phyloP scores from a whole-genome alignment of 192 early-diverging fungal species.

The Backusella tarrabulga region DNA sequence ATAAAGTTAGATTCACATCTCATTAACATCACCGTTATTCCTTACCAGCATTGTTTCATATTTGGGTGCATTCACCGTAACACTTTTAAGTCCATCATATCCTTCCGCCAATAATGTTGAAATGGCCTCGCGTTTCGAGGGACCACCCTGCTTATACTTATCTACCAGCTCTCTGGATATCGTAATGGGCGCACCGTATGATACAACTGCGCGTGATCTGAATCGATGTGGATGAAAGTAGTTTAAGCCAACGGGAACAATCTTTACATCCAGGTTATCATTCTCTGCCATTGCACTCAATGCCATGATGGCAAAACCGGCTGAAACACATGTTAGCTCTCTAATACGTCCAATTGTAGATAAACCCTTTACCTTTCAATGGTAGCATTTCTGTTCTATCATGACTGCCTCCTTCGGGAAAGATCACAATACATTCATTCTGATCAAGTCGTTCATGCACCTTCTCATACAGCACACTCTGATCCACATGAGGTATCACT shows the following conservation, averaged over 20 bases:
- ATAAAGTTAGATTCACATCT: not conserved
- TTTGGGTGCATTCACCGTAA: constrained; percentile 92
- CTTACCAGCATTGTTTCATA: constrained; percentile 83
- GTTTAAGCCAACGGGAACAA: constrained; percentile 85
- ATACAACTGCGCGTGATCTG: constrained; percentile 92
- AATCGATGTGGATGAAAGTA: constrained; percentile 96
- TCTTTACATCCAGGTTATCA: constrained; percentile 80
- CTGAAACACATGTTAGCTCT: constrained; percentile 26
- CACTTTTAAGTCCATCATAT: constrained; percentile 72
- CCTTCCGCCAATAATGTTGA: constrained; percentile 68
- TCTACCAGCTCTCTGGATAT: constrained; percentile 76
- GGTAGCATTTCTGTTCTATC: constrained; percentile 94
- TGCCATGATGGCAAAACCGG: constrained; percentile 78
- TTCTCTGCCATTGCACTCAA: constrained; percentile 85
- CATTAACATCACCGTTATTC: too few relatives aligned
- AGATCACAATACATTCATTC: constrained; percentile 89
- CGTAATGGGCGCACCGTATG: constrained; percentile 87
- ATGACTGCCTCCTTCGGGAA: constrained; percentile 97
- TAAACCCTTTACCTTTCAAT: constrained; percentile 67
- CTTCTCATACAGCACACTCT: constrained; percentile 75
- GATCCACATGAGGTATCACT: constrained; percentile 82
- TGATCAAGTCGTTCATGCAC: constrained; percentile 76
- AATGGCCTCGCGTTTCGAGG: constrained; percentile 77
- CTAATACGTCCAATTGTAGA: not conserved
- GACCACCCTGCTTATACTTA: constrained; percentile 79